Evolutionary conservation across 73 alveolate genomes (phyloP).

Genomic region (Uronychia binucleata): DNA sequence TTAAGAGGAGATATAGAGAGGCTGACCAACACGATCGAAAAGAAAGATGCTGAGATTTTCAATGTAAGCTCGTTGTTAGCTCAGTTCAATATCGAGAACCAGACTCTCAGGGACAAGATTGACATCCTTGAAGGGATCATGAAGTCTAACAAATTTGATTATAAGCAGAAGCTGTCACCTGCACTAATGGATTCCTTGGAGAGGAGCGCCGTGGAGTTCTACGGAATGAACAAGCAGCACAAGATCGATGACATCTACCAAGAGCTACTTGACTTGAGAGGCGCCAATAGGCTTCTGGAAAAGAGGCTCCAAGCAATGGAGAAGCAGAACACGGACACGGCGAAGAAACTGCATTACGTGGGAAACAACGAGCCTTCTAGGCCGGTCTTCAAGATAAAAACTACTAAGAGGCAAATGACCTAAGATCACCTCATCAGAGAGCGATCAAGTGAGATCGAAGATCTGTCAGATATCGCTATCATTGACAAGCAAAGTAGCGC

Average conservation of each 20-base stretch:
- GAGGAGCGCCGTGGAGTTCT: background rate
- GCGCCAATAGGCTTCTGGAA: conserved; percentile 31
- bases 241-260: conserved; percentile 34
- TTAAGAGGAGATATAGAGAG: conserved; percentile 54
- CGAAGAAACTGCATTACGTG: conserved; percentile 37
- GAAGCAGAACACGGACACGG: conserved; percentile 21
- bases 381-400: conserved; percentile 16
- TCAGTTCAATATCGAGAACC: conserved; percentile 34
- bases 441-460: background rate
- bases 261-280: conserved; percentile 36
- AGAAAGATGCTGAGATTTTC: conserved; percentile 33
- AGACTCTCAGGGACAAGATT: conserved; percentile 54
- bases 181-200: background rate
- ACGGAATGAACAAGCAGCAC: conserved; percentile 3
- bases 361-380: conserved; percentile 53
- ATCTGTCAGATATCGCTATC: background rate
- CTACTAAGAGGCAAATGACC: background rate
- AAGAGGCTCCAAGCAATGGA: conserved; percentile 31
- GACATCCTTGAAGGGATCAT: conserved; percentile 56
- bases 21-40: conserved; percentile 1
- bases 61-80: background rate
- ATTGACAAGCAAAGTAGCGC: no score
- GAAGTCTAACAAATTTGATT: conserved; percentile 6
- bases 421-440: background rate
- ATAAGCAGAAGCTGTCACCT: conserved; percentile 12